Percentiles rank a stretch among this genome's conserved stretches.
These are phyloP conservation scores for Stramenopiles sp. DNA, from an alignment of 352 stramenopile species.

Conservation along the genomic window DNA sequence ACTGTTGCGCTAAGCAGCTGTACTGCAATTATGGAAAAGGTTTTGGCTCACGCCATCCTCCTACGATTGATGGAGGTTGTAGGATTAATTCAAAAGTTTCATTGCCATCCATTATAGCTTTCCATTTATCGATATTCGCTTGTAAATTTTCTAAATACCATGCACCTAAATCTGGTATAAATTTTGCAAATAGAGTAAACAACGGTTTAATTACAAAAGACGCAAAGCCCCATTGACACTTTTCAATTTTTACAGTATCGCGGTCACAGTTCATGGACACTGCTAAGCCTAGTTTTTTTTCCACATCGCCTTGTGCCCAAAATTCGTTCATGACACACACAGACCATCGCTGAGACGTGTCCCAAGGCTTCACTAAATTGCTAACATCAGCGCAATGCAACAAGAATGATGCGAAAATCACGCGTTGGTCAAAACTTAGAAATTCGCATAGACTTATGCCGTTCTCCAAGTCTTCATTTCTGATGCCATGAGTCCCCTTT, in stretches of 20 bases:
- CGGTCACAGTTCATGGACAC: not conserved
- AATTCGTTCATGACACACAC: not conserved
- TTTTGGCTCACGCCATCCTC: no score
- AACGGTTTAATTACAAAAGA: not conserved
- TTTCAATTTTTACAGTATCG: not conserved
- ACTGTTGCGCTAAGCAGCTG: no score
- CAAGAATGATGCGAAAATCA: not conserved
- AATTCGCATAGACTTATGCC: not conserved
- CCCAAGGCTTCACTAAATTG: not conserved
- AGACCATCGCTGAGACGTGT: not conserved
- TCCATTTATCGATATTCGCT: not conserved
- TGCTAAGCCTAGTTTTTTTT: not conserved
- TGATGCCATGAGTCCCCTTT: not conserved
- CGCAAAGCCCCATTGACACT: not conserved
- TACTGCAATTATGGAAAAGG: no score
- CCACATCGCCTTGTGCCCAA: not conserved
- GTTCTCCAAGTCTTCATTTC: not conserved
- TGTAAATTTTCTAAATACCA: not conserved
- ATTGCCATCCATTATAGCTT: not conserved
- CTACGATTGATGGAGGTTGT: not conserved
- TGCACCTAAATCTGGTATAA: not conserved
- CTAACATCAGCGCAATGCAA: not conserved
- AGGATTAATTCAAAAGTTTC: not conserved
- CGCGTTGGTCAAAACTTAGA: not conserved
- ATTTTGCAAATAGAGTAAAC: not conserved